Evolutionary conservation across 805 yeast species (phyloP).

Genomic region (Lachancea thermotolerans): DNA sequence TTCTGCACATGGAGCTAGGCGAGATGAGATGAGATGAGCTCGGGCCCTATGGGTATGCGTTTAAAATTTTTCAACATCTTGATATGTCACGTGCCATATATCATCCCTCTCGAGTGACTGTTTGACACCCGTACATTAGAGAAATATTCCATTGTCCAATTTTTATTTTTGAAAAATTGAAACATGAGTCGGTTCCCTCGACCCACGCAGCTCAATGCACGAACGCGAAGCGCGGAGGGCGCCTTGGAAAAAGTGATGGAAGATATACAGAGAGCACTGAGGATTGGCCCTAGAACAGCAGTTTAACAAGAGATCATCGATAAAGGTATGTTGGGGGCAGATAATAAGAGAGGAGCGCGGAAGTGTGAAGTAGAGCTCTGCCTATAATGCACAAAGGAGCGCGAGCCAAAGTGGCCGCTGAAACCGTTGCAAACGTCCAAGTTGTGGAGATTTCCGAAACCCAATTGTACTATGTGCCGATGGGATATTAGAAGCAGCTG

Average conservation of each 20-base stretch:
- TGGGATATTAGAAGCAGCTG: too few species aligned
- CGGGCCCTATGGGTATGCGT: background rate
- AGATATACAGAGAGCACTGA: background rate
- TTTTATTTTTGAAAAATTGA: background rate
- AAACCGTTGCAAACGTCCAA: too few species aligned
- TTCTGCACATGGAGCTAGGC: background rate
- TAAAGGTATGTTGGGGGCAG: constrained; percentile 1
- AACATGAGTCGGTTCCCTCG: background rate
- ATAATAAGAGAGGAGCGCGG: background rate
- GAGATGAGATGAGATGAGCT: constrained; percentile 3
- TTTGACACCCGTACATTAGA: background rate
- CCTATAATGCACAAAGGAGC: too few species aligned
- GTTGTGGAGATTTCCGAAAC: too few species aligned
- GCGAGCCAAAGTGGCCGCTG: too few species aligned
- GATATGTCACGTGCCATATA: background rate
- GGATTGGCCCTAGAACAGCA: background rate
- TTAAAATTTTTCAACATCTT: constrained; percentile 2
- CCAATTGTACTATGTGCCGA: too few species aligned
- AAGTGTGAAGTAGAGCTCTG: too few species aligned
- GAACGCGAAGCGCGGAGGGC: background rate
- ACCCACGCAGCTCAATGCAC: constrained; percentile 1
- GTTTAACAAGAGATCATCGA: constrained; percentile 2
- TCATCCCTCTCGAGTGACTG: background rate
- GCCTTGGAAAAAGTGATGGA: constrained; percentile 1
- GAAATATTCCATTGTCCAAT: background rate